phyloP scores from a whole-genome alignment of 257 asterid genomes.

The Solanum piurae region DNA sequence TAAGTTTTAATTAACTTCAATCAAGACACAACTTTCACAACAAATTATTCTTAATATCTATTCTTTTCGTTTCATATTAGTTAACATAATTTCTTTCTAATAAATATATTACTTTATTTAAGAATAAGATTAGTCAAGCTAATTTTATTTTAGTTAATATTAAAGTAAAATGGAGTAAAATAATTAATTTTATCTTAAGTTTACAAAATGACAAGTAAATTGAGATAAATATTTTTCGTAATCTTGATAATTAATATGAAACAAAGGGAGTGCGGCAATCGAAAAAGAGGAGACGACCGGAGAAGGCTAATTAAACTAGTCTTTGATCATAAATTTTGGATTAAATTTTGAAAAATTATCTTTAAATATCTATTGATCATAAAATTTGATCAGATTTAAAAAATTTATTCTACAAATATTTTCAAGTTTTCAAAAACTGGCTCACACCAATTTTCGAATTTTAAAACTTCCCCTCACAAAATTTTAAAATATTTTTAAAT shows the following conservation, averaged over 20 bases:
- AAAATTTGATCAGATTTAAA: neutral
- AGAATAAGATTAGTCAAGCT: no score
- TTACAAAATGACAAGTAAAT: neutral
- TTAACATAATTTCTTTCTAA: no score
- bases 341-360: neutral
- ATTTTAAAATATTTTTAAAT: neutral
- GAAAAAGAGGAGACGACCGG: neutral
- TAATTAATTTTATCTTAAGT: neutral
- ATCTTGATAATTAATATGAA: no score
- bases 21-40: neutral
- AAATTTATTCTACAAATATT: neutral
- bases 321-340: neutral
- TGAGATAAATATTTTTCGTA: neutral
- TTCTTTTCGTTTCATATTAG: no score
- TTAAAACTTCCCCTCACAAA: neutral
- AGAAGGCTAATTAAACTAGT: neutral
- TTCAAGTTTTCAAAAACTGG: neutral
- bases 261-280: neutral
- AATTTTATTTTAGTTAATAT: neutral
- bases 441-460: neutral
- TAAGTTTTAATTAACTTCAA: neutral
- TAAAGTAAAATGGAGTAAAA: neutral
- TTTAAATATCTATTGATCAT: neutral
- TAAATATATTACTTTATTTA: no score
- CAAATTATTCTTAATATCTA: neutral